These are phyloP conservation scores for Chrysanthemum makinoi DNA, from an alignment of 129 eudicot species.

Conservation along the genomic window DNA sequence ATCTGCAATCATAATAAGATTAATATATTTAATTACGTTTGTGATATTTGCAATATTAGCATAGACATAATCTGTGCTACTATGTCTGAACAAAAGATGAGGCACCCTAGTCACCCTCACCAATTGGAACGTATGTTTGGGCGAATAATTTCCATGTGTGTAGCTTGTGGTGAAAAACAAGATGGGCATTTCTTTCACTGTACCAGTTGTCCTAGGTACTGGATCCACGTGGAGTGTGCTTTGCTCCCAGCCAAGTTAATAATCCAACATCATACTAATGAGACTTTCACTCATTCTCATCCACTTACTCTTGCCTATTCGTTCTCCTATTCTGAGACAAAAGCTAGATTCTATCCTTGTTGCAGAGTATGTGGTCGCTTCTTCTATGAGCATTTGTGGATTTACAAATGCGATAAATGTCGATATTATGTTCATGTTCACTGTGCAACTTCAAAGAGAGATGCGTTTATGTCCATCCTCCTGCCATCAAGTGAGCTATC, in stretches of 20 bases:
- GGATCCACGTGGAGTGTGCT: background rate
- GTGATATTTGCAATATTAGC: too few relatives aligned
- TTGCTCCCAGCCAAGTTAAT: background rate
- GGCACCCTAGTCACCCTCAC: conserved; percentile 14
- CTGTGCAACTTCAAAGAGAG: conserved; percentile 3
- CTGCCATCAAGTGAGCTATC: background rate
- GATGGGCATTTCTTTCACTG: conserved; percentile 19
- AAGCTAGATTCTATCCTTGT: background rate
- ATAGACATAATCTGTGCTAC: conserved; percentile 14
- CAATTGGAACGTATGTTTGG: background rate
- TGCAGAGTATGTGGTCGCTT: background rate
- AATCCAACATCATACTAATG: background rate
- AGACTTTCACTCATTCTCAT: background rate
- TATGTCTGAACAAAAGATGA: background rate
- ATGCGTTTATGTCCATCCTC: background rate
- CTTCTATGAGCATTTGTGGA: background rate
- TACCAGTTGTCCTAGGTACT: background rate
- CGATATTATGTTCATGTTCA: background rate
- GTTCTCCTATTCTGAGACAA: background rate
- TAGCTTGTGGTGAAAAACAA: conserved; percentile 9
- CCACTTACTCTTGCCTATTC: background rate
- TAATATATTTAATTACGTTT: too few relatives aligned
- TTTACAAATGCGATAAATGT: conserved; percentile 7
- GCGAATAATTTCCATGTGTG: background rate
- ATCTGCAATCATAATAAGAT: too few relatives aligned